Conservation (phyloP, 768 basidiomycete species). For the Calocybe cyanea region DNA sequence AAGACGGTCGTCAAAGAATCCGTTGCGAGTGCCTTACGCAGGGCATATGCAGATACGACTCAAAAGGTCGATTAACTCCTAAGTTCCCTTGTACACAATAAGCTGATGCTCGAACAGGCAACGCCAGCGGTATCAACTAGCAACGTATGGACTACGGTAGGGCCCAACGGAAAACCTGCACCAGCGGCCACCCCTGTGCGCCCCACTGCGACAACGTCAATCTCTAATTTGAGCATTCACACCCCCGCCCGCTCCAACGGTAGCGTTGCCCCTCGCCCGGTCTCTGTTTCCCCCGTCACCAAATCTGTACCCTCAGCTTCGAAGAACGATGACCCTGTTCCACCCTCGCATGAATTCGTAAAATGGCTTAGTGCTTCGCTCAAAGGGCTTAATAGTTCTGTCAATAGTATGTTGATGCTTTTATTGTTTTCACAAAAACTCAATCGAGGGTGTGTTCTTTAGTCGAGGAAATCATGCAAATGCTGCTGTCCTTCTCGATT, state of each 20-base stretch:
- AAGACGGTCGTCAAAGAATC: conserved; percentile 60
- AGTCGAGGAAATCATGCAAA: conserved; percentile 97
- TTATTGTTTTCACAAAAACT: neutral
- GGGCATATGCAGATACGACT: conserved; percentile 78
- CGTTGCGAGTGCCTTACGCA: conserved; percentile 51
- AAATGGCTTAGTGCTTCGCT: conserved; percentile 87
- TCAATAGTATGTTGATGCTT: conserved; percentile 53
- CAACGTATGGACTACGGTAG: conserved; percentile 85
- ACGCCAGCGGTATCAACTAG: conserved; percentile 25
- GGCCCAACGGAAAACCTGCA: conserved; percentile 63
- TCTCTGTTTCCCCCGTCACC: conserved; percentile 31
- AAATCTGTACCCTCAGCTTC: conserved; percentile 28
- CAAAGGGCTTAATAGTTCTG: conserved; percentile 68
- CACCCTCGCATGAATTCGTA: conserved; percentile 87
- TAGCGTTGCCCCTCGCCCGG: conserved; percentile 28
- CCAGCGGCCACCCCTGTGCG: conserved; percentile 29
- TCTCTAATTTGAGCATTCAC: conserved; percentile 24
- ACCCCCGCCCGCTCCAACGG: conserved; percentile 39
- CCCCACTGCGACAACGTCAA: conserved; percentile 25
- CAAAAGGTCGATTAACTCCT: conserved; percentile 50
- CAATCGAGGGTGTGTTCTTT: conserved; percentile 2
- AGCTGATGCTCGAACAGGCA: conserved; percentile 21
- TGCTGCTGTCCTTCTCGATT: conserved; percentile 91
- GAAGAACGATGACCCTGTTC: conserved; percentile 60
- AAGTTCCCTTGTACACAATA: neutral